Evolutionary conservation across 75 land plant genomes (phyloP).

Genomic region (Cupressus sempervirens): DNA sequence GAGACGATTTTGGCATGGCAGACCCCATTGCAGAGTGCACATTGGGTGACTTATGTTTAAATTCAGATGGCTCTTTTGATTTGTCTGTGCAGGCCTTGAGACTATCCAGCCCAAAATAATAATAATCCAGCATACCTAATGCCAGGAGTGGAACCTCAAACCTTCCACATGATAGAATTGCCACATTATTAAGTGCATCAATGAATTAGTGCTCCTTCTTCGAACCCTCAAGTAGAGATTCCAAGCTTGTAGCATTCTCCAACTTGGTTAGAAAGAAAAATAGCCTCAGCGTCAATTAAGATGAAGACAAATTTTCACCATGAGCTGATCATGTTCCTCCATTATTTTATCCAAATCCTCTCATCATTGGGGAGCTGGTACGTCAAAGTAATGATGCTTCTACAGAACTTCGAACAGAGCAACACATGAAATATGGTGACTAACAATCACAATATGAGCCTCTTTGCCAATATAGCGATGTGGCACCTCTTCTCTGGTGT

Average conservation of each 20-base stretch:
- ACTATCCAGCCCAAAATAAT: slow-evolving; percentile 59
- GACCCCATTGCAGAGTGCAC: neutral
- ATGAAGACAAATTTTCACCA: slow-evolving; percentile 5
- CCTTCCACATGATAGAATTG: slow-evolving; percentile 38
- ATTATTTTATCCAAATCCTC: slow-evolving; percentile 90
- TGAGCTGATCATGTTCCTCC: slow-evolving; percentile 74
- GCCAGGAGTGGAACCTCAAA: slow-evolving; percentile 61
- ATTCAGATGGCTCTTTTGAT: neutral
- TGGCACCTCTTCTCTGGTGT: no score
- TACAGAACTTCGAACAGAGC: slow-evolving; percentile 56
- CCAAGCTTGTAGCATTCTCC: slow-evolving; percentile 24
- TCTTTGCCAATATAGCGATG: slow-evolving; percentile 93
- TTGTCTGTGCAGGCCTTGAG: neutral
- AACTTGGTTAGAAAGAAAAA: slow-evolving; percentile 34
- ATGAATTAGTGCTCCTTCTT: slow-evolving; percentile 61
- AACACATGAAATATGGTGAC: slow-evolving; percentile 41
- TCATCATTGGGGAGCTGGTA: slow-evolving; percentile 94
- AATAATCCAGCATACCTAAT: slow-evolving; percentile 66
- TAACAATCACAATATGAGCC: slow-evolving; percentile 67
- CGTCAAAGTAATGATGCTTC: slow-evolving; percentile 38
- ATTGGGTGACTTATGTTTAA: neutral
- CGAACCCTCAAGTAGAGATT: slow-evolving; percentile 38
- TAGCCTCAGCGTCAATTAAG: slow-evolving; percentile 32
- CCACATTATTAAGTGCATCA: slow-evolving; percentile 54
- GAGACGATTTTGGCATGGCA: neutral